Conservation (phyloP, 805 yeast genomes). For the Martiniozyma abietophila region DNA sequence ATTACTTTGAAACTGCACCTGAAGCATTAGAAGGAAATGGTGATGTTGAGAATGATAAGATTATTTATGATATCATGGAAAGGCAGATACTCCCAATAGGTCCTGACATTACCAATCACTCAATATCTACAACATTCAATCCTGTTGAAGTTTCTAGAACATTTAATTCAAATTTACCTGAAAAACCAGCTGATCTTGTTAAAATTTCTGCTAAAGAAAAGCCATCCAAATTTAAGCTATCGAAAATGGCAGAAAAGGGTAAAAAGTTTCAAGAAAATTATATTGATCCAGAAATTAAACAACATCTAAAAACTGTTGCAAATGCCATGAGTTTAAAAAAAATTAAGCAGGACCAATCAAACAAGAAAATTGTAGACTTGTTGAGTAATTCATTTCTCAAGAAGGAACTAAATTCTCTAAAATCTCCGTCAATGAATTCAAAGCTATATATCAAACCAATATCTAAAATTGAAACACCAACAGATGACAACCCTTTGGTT, state of each 20-base stretch:
- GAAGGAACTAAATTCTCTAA: slow-evolving; percentile 11
- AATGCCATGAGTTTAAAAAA: not conserved
- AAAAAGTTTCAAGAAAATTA: slow-evolving; percentile 11
- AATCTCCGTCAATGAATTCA: not conserved
- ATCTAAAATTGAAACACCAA: slow-evolving; percentile 14
- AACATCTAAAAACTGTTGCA: slow-evolving; percentile 4
- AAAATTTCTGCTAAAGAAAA: slow-evolving; percentile 11
- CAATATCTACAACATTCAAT: not conserved
- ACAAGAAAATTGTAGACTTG: not conserved
- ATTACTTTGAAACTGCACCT: not conserved
- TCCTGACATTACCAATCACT: not conserved
- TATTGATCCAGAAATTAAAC: slow-evolving; percentile 8
- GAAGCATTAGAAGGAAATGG: not conserved
- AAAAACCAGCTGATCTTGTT: slow-evolving; percentile 1
- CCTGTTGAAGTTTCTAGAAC: not conserved
- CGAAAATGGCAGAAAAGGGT: slow-evolving; percentile 12
- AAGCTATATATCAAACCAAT: too few species aligned
- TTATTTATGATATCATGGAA: slow-evolving; percentile 15
- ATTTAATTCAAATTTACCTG: slow-evolving; percentile 1
- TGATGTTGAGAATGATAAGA: slow-evolving; percentile 8
- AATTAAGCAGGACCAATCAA: not conserved
- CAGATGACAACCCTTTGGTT: slow-evolving; percentile 15
- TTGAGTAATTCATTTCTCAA: slow-evolving; percentile 3
- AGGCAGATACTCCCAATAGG: not conserved
- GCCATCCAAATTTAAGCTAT: slow-evolving; percentile 10